Base-by-base conservation (phyloP, 345 rosid species). In the Camelina hispida region DNA sequence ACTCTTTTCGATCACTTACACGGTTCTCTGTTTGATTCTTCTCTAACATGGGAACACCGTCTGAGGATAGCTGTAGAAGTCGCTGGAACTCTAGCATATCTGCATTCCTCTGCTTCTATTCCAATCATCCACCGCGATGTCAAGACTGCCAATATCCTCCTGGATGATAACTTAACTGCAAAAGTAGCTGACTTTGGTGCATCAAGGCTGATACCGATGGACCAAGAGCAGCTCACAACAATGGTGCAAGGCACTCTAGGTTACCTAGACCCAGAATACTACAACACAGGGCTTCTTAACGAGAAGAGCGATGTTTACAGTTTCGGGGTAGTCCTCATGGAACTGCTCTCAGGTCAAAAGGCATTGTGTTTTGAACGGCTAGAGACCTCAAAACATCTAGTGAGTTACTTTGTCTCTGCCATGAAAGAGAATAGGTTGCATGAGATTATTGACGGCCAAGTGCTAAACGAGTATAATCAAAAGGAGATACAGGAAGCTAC, bases 101-200 rank as follows among this genome's bases (percentile, higher is more conserved):
- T 87, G 62, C 90, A 84, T 44, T 85, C 84, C 2, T 77, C 69
- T 16, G 85, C 85, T 50, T 69, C 81, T 4, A 62, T 80, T 30
- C 87, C 79, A 16, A 79, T 83, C 30, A 79, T 81, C 9, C 87
- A 83, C 18, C 62, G 87, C 1, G 87, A 86, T 70, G 18, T 86
- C 42, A 87, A 84, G 69, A 69, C 87, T 5, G 68, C 83, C 2
- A 84, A 84, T 43, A 83, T 86, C 44, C 85, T 86, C 5, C 30
- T 83, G 5, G 85, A 84, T 47, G 77, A 68, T 8, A 66, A 71
- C 8, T 80, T 63, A 74, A 78, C 78, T 0, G 84, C 83, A 6
- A 84, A 84, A 57, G 86, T 86, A n/a, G 83, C 86, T 2, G 86
- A 84, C 38, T 86, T 84, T 28, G 86, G 90, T 23, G 83, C 79